Base-by-base conservation (phyloP, 2,329 filamentous ascomycete species). In the Microsporum canis region DNA sequence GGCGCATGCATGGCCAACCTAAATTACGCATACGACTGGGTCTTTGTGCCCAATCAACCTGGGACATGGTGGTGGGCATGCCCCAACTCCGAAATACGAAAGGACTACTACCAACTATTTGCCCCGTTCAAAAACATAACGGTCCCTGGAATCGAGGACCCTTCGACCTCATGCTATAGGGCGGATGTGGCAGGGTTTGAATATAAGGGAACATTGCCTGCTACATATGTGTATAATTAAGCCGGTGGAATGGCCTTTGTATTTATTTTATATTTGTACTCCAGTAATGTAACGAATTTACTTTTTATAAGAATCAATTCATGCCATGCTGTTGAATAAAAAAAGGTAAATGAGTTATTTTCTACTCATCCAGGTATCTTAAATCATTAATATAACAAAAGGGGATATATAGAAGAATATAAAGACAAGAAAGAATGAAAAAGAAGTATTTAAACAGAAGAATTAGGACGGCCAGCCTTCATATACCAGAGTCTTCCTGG, bases 401-500 rank as follows among this genome's bases (percentile, higher is more conserved):
- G n/a, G 1, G 39, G 39, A 43, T 43, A 43, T 43, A 43, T 43
- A 43, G 39, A 43, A 43, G 14, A 43, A 2, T 5, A 43, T n/a
- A 43, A 43, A n/a, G 17, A n/a, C n/a, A 23, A 2, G 10, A 51
- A 29, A 49, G 23, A 27, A 14, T 14, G 12, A 31, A 2, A 47
- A n/a, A 51, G 27, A 31, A 33, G n/a, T 51, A 29, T 51, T 4
- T 12, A 51, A 1, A 10, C 29, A 14, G 29, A 2, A 51, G 29
- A n/a, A 45, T 2, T 7, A 45, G 4, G 3, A 7, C 12, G 29
- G 34, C n/a, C 12, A 34, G 10, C 17, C 2, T 29, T 58, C 34
- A 59, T 31, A 59, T 29, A n/a, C 57, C 57, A 14, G 57, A 59
- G 29, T 59, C 57, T 41, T 59, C 57, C 39, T 59, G 57, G 57